A percentile compares a stretch with the other conserved stretches of the same genome.
These are phyloP conservation scores for Cenchrus purpureus DNA, from an alignment of 176 grass and related monocot genomes.

Conservation along the genomic window DNA sequence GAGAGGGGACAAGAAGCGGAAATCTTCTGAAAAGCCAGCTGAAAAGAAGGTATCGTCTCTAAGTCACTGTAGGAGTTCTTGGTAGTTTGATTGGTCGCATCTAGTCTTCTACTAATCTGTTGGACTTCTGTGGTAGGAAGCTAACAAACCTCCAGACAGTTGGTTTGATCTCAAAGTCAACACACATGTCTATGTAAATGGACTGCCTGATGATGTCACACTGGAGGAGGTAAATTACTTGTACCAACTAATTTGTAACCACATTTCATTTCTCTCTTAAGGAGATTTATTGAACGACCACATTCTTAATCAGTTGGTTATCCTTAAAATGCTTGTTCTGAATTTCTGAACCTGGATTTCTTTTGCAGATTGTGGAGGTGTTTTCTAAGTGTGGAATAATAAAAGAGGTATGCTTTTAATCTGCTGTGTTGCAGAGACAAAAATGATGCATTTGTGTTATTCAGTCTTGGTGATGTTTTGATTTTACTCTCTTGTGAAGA, in stretches of 20 bases:
- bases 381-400: conserved; percentile 98
- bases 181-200: conserved; percentile 86
- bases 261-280: conserved; percentile 26
- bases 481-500: conserved; percentile 3
- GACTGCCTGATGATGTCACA: conserved; percentile 93
- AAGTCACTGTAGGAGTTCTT: conserved; percentile 31
- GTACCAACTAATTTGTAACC: conserved; percentile 31
- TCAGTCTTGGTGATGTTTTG: conserved; percentile 8
- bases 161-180: conserved; percentile 99
- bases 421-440: conserved; percentile 18
- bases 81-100: conserved; percentile 11
- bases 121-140: conserved; percentile 56
- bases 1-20: conserved; percentile 70
- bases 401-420: conserved; percentile 76
- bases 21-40: conserved; percentile 64
- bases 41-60: conserved; percentile 77
- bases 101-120: not conserved
- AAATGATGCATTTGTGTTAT: conserved; percentile 3
- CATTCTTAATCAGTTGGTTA: not conserved
- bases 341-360: conserved; percentile 38
- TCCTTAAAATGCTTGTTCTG: conserved; percentile 12
- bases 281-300: conserved; percentile 29
- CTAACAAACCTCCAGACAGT: conserved; percentile 92
- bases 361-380: conserved; percentile 88
- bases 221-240: conserved; percentile 71